phyloP scores from a whole-genome alignment of 495 filamentous ascomycete species.

The Annulohypoxylon moriforme region DNA sequence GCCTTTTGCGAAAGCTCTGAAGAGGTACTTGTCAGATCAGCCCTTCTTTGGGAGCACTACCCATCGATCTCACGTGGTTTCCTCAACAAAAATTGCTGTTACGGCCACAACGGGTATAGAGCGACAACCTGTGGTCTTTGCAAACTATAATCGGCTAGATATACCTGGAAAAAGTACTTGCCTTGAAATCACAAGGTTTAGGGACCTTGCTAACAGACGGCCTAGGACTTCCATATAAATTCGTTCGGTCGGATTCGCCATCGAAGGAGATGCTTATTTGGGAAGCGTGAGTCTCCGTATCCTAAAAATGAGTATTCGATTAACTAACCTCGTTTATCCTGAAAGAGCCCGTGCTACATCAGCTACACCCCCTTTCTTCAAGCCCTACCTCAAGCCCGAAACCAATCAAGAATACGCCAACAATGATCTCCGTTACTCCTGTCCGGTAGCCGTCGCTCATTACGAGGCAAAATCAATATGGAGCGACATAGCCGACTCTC shows the following conservation, averaged over 20 bases:
- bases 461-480: constrained; percentile 62
- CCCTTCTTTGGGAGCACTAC: constrained; percentile 55
- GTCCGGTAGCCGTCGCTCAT: constrained; percentile 60
- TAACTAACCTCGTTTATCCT: constrained; percentile 30
- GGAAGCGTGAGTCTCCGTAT: constrained; percentile 59
- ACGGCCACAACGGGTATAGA: constrained; percentile 56
- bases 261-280: constrained; percentile 60
- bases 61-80: constrained; percentile 38
- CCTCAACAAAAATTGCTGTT: constrained; percentile 60
- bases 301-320: background rate
- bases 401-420: constrained; percentile 57
- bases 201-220: background rate
- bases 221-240: constrained; percentile 50
- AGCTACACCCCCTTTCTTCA: constrained; percentile 62
- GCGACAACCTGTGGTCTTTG: constrained; percentile 55
- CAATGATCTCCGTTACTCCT: constrained; percentile 59
- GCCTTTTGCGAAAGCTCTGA: constrained; percentile 52
- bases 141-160: constrained; percentile 64
- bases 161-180: constrained; percentile 20
- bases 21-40: constrained; percentile 45
- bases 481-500: constrained; percentile 49
- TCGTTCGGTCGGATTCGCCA: constrained; percentile 58
- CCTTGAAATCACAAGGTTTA: background rate
- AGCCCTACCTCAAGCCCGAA: constrained; percentile 54
- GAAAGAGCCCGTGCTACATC: constrained; percentile 59